Conservation (phyloP, 345 rosid species). For the Euclidium syriacum region DNA sequence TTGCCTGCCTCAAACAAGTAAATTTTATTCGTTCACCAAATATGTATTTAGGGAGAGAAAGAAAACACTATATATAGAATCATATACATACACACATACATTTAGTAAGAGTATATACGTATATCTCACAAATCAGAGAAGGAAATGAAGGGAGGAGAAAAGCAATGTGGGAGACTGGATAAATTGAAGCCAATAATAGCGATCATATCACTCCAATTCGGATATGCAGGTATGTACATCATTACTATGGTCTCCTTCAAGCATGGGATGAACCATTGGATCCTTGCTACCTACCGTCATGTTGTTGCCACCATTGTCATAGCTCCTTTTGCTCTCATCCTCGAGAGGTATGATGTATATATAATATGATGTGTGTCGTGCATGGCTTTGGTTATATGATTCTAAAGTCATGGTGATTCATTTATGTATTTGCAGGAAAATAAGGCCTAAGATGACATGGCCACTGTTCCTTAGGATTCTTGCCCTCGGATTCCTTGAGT, state of each 20-base stretch:
- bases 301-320: slow-evolving; percentile 67
- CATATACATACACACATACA: neutral
- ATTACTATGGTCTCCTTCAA: slow-evolving; percentile 61
- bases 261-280: slow-evolving; percentile 76
- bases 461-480: slow-evolving; percentile 67
- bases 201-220: slow-evolving; percentile 75
- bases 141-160: slow-evolving; percentile 25
- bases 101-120: neutral
- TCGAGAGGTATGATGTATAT: slow-evolving; percentile 58
- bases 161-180: slow-evolving; percentile 19
- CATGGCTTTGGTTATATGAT: neutral
- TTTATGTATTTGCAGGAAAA: slow-evolving; percentile 49
- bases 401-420: neutral
- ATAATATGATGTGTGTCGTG: neutral
- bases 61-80: neutral
- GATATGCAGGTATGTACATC: slow-evolving; percentile 86
- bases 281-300: slow-evolving; percentile 74
- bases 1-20: slow-evolving; percentile 23
- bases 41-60: slow-evolving; percentile 3
- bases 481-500: slow-evolving; percentile 83
- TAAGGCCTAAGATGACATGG: slow-evolving; percentile 85
- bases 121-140: neutral
- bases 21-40: slow-evolving; percentile 15
- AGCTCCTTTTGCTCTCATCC: slow-evolving; percentile 74
- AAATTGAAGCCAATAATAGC: slow-evolving; percentile 71